These are phyloP conservation scores for Drechslerella coelobrocha DNA, from an alignment of 2,329 filamentous ascomycete species.

Conservation along the genomic window DNA sequence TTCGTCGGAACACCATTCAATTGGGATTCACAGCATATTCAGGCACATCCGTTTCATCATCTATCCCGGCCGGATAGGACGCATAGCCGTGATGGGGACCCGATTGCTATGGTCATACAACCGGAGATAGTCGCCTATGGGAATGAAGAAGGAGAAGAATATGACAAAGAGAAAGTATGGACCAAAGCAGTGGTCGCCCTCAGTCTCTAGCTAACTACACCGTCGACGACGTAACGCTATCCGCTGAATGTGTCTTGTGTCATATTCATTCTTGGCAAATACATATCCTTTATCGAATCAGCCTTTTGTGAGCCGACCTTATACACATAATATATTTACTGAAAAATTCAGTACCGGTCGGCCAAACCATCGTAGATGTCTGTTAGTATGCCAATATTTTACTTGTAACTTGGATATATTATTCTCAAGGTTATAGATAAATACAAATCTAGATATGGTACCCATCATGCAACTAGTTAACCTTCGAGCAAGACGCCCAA, in stretches of 20 bases:
- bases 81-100: conserved; percentile 18
- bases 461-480: neutral
- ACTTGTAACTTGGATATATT: too few species aligned
- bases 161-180: conserved; percentile 24
- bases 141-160: conserved; percentile 19
- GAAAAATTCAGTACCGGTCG: too few species aligned
- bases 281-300: too few species aligned
- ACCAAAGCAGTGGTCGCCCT: conserved; percentile 2
- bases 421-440: too few species aligned
- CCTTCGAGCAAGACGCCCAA: neutral
- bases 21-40: conserved; percentile 3
- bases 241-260: neutral
- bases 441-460: neutral
- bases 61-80: neutral
- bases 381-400: too few species aligned
- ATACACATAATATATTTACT: too few species aligned
- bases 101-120: conserved; percentile 15
- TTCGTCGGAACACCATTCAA: neutral
- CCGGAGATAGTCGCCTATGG: conserved; percentile 20
- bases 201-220: conserved; percentile 2
- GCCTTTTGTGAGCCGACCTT: too few species aligned
- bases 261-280: neutral
- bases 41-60: conserved; percentile 4
- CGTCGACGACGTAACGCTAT: too few species aligned
- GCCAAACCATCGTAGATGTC: too few species aligned